Base-by-base conservation (phyloP, 257 asterid genomes). In the Solanum gracilifrons region DNA sequence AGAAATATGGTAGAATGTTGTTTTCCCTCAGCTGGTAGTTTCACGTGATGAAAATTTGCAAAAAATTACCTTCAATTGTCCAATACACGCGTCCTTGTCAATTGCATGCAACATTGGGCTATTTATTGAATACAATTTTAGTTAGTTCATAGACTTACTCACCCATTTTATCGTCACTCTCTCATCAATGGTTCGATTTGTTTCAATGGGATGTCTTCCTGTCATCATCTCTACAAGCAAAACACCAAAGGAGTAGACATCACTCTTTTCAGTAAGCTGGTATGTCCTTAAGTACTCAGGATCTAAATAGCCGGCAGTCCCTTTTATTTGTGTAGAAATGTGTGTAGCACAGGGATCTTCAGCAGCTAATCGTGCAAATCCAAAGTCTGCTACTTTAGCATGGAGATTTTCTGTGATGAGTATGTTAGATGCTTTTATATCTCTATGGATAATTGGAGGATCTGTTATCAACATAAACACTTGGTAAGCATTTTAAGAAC, bases 241-340 rank as follows among this genome's bases (percentile, higher is more conserved):
- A 36, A 94, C 95, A 9, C 98, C 98, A 33, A 94, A 95, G 13
- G 95, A 94, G 92, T 94, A 94, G 39, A 95, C 98, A 71, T 94
- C 98, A 51, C 97, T 95, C 92, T 93, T 94, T 83, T 92, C 94
- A 9, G 96, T 93, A 51, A 94, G 96, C 16, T 92, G 96, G 83
- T 92, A 91, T 3, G 95, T 92, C 89, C 60, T 89, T 39, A 93
- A 82, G 86, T 95, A 95, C 86, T 93, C 98, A 41, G 98, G 98
- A 87, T 95, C 98, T 89, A 94, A 85, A 88, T 95, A 94, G 25
- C 98, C 98, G 18, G 95, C 92, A 4, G 98, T 94, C 87, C 98
- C 98, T 91, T 94, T 95, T 35, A 94, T 82, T 69, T 69, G n/a
- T 69, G 76, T 69, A 15, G 76, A 29, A 29, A 69, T 15, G 16